Evolutionary conservation across 495 filamentous ascomycete genomes (phyloP).

Genomic region (Penicillium samsonianum): DNA sequence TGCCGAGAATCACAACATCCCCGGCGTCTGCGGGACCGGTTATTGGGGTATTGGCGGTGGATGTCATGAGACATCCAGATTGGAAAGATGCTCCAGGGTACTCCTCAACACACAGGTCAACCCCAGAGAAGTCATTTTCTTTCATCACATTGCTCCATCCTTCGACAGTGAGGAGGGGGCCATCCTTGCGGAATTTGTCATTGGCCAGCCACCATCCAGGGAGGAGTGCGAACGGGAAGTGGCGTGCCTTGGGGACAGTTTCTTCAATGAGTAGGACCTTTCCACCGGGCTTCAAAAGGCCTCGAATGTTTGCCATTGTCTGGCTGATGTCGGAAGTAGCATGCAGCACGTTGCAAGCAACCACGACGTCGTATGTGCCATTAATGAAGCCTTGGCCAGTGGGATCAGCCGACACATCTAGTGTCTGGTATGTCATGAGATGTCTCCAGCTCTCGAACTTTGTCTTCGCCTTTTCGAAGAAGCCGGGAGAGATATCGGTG

Average conservation of each 20-base stretch:
- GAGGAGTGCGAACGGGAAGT: constrained; percentile 32
- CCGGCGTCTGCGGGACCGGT: constrained; percentile 19
- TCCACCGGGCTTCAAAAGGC: constrained; percentile 38
- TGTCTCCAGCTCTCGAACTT: constrained; percentile 26
- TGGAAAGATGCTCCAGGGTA: constrained; percentile 28
- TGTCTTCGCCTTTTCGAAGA: constrained; percentile 33
- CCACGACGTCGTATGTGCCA: constrained; percentile 49
- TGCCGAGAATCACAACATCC: constrained; percentile 26
- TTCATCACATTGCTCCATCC: constrained; percentile 30
- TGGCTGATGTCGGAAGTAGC: constrained; percentile 47
- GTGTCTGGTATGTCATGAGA: constrained; percentile 47
- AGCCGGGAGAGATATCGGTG: constrained; percentile 40
- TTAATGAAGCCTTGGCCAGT: constrained; percentile 47
- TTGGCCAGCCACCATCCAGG: constrained; percentile 35
- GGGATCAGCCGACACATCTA: constrained; percentile 51
- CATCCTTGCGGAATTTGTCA: constrained; percentile 23
- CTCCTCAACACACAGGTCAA: constrained; percentile 29
- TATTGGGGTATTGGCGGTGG: constrained; percentile 19
- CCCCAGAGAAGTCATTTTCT: constrained; percentile 26
- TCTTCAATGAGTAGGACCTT: constrained; percentile 33
- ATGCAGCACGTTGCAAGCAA: constrained; percentile 56
- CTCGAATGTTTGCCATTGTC: constrained; percentile 48
- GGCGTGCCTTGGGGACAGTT: constrained; percentile 23
- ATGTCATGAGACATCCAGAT: constrained; percentile 27
- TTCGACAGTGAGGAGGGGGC: constrained; percentile 24